A percentile compares a stretch with the other conserved stretches of the same genome.
Evolutionary conservation across 495 filamentous ascomycete genomes (phyloP).

Genomic region (Cudoniella acicularis): DNA sequence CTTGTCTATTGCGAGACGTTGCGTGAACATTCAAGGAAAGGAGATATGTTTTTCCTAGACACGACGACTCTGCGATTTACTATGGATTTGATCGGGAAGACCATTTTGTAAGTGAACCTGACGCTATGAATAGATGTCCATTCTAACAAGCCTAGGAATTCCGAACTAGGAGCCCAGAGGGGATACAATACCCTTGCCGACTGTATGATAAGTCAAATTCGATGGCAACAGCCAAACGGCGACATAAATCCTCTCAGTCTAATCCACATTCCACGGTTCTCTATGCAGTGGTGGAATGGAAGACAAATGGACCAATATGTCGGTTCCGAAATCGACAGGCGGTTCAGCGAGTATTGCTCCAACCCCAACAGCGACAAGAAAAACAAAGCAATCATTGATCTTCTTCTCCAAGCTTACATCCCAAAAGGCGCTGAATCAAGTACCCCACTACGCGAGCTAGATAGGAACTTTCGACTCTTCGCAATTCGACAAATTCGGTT

Average conservation of each 20-base stretch:
- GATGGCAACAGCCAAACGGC: slow-evolving; percentile 16
- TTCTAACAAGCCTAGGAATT: not conserved
- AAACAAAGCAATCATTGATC: slow-evolving; percentile 28
- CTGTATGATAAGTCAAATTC: slow-evolving; percentile 26
- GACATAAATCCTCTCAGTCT: slow-evolving; percentile 25
- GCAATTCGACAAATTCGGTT: slow-evolving; percentile 33
- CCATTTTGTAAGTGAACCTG: slow-evolving; percentile 22
- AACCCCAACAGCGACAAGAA: slow-evolving; percentile 2
- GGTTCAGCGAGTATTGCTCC: slow-evolving; percentile 17
- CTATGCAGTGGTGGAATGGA: slow-evolving; percentile 29
- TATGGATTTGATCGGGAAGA: slow-evolving; percentile 58
- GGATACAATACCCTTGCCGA: slow-evolving; percentile 29
- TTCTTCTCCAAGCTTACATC: slow-evolving; percentile 32
- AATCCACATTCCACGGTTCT: slow-evolving; percentile 17
- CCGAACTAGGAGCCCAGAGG: slow-evolving; percentile 29
- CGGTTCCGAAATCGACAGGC: slow-evolving; percentile 30
- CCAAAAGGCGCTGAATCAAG: slow-evolving; percentile 1
- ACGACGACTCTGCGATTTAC: slow-evolving; percentile 63
- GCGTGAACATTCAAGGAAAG: slow-evolving; percentile 24
- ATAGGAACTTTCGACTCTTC: slow-evolving; percentile 23
- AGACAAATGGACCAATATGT: slow-evolving; percentile 33
- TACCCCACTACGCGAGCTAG: slow-evolving; percentile 5
- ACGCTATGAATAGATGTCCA: not conserved
- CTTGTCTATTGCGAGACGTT: slow-evolving; percentile 31
- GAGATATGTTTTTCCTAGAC: slow-evolving; percentile 50